Evolutionary conservation across 805 yeast genomes (phyloP).

Genomic region (Ogataea populi-albae): DNA sequence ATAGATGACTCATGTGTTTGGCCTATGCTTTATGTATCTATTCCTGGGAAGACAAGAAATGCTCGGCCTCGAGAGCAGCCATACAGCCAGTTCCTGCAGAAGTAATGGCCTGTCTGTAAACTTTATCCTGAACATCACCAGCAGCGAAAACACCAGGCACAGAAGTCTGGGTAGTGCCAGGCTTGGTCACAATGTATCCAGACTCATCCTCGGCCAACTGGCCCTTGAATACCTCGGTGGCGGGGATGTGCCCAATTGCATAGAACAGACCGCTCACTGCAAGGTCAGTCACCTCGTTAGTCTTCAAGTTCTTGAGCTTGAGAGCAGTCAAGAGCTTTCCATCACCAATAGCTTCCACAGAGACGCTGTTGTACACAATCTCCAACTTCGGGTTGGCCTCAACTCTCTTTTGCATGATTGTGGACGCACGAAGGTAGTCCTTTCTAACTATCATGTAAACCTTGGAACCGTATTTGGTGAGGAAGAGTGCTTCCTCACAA

Average conservation of each 20-base stretch:
- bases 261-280: conserved; percentile 90
- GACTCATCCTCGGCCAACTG: conserved; percentile 82
- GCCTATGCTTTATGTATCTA: conserved; percentile 4
- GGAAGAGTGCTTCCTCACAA: conserved; percentile 96
- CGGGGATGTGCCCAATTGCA: conserved; percentile 97
- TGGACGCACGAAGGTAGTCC: conserved; percentile 90
- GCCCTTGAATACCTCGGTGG: conserved; percentile 73
- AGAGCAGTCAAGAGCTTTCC: conserved; percentile 75
- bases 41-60: conserved; percentile 59
- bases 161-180: conserved; percentile 86
- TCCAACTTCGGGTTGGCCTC: conserved; percentile 82
- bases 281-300: conserved; percentile 66
- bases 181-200: conserved; percentile 85
- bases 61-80: conserved; percentile 97
- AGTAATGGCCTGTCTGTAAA: conserved; percentile 97
- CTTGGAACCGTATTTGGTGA: conserved; percentile 97
- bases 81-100: conserved; percentile 99
- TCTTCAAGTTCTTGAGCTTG: conserved; percentile 64
- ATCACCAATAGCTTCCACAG: conserved; percentile 89
- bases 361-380: conserved; percentile 80
- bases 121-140: conserved; percentile 97
- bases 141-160: conserved; percentile 95
- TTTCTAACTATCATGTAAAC: conserved; percentile 92
- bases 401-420: conserved; percentile 95
- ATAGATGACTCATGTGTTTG: too few relatives aligned